These are phyloP conservation scores for Coemansia sp. DNA, from an alignment of 192 early-diverging fungal genomes.

Conservation along the genomic window DNA sequence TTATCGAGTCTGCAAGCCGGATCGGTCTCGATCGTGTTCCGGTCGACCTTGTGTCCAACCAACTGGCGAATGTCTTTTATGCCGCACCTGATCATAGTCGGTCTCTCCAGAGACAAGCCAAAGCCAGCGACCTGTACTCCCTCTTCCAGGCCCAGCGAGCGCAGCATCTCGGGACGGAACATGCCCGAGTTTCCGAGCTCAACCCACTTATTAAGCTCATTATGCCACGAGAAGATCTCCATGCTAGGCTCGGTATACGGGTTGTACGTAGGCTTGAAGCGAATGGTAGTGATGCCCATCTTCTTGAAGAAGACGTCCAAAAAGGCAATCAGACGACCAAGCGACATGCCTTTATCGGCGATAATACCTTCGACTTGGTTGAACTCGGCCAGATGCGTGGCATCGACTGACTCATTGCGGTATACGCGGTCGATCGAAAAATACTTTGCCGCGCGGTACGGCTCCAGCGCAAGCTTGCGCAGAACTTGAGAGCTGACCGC, in stretches of 20 bases:
- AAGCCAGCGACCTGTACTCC: conserved; percentile 97
- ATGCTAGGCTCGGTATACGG: conserved; percentile 99
- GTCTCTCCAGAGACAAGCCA: conserved; percentile 96
- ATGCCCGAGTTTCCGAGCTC: conserved; percentile 99
- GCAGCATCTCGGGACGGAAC: conserved; percentile 99
- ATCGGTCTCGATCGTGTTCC: conserved; percentile 87
- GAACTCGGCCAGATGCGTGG: conserved; percentile 99
- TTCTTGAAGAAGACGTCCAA: conserved; percentile 97
- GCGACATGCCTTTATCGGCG: conserved; percentile 91
- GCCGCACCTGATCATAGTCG: conserved; percentile 98
- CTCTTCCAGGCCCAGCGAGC: conserved; percentile 90
- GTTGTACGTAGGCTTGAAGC: conserved; percentile 99
- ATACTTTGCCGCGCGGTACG: conserved; percentile 94
- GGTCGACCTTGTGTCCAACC: conserved; percentile 92
- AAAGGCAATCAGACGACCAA: conserved; percentile 96
- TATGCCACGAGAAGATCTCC: conserved; percentile 99
- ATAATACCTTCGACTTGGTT: conserved; percentile 99
- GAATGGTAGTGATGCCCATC: conserved; percentile 90
- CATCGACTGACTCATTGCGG: conserved; percentile 97
- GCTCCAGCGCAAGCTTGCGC: conserved; percentile 86
- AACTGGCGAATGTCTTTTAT: conserved; percentile 94
- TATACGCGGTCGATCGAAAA: conserved; percentile 99
- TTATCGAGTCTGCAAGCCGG: conserved; percentile 93
- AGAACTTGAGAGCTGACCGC: conserved; percentile 92
- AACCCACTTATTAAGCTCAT: conserved; percentile 85